Evolutionary conservation across 139 green algal genomes (phyloP), one percentile per base, ranked within the genome.

Genomic region (Tetradesmus lagerheimii): DNA sequence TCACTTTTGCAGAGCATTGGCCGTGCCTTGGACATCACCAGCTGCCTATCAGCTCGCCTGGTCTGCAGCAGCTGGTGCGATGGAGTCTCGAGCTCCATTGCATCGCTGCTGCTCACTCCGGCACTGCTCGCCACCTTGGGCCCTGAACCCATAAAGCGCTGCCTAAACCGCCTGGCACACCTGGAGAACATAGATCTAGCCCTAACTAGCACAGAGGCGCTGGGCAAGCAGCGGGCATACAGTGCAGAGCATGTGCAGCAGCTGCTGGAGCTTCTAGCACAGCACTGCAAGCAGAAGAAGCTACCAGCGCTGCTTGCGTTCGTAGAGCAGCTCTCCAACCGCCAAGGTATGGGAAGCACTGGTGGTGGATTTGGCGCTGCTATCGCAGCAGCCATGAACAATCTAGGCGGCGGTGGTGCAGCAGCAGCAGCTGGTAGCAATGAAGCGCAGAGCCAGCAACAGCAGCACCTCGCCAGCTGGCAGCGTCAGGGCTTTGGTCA

Each of bases 281-380:
- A 87, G 53, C 81, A 87, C 43, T 39, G 80, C 29, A 45, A 57
- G n/a, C 80, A 86, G 45, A n/a, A 23, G 57, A 86, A 86, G 82
- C 82, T 87, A 18, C 82, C 82, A 38, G 82, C 35, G n/a, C 31
- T 87, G 16, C 50, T 87, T 37, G 64, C 57, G 9, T 87, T 76
- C 34, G 47, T 27, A 29, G 81, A 86, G 47, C 38, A 27, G 47
- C 34, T 86, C 31, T 16, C n/a, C 67, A 4, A 23, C 5, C 67
- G 12, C 9, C 27, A 11, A n/a, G 23, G 9, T 41, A 1, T 12
- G 18, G 29, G 25, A 35, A 75, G 18, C 64, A 75, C 12, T 35
- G n/a, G n/a, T n/a, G n/a, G n/a, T n/a, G 34, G 23, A 47, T 45
- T 45, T 57, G 11, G 37, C 25, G 37, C 34, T 62, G 23, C 74